phyloP scores from a whole-genome alignment of 2,329 filamentous ascomycete genomes.

The Botrytis paeoniae region DNA sequence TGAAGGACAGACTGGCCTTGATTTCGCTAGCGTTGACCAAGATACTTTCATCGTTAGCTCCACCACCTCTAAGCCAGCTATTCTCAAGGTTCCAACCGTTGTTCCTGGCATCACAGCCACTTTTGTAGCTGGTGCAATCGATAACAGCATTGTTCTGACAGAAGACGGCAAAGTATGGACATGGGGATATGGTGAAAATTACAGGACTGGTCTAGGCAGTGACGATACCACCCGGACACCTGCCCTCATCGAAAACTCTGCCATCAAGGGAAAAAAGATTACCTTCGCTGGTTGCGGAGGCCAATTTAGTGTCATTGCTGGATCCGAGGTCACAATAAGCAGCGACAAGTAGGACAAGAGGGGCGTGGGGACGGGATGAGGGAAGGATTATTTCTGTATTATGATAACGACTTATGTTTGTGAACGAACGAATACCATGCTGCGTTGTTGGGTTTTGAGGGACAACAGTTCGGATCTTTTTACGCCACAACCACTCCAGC shows the following conservation, averaged over 20 bases:
- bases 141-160: constrained; percentile 70
- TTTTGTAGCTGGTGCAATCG: constrained; percentile 61
- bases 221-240: constrained; percentile 77
- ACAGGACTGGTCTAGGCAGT: constrained; percentile 73
- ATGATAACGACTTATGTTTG: constrained; percentile 3
- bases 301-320: constrained; percentile 67
- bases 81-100: constrained; percentile 63
- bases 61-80: constrained; percentile 57
- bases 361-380: too few relatives aligned
- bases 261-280: constrained; percentile 70
- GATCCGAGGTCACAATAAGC: constrained; percentile 29
- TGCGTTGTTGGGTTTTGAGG: not conserved
- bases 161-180: constrained; percentile 67
- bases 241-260: constrained; percentile 79
- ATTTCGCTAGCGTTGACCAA: constrained; percentile 51
- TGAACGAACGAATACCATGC: constrained; percentile 2
- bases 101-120: constrained; percentile 39
- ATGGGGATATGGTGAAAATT: constrained; percentile 79
- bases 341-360: not conserved
- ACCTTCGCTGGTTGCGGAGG: constrained; percentile 77
- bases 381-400: not conserved
- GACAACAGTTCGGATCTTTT: not conserved
- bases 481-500: not conserved
- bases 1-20: constrained; percentile 54
- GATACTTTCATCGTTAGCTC: constrained; percentile 61